These are phyloP conservation scores for Nicotiana undulata DNA, from an alignment of 257 asterid genomes.

Conservation along the genomic window DNA sequence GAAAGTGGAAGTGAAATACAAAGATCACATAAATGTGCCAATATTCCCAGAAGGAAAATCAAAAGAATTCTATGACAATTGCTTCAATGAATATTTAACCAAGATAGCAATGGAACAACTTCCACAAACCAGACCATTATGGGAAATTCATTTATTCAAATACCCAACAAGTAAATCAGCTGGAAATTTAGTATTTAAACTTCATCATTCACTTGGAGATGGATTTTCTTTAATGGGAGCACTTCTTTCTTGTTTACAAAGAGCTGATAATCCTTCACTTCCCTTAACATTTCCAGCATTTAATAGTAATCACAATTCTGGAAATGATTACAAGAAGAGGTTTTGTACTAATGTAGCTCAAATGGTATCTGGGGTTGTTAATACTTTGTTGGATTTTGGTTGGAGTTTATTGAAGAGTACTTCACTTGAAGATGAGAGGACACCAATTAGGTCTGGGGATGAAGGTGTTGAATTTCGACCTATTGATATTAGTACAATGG, in stretches of 20 bases:
- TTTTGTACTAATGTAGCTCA: slow-evolving; percentile 2
- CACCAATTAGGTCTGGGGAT: slow-evolving; percentile 25
- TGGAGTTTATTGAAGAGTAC: slow-evolving; percentile 36
- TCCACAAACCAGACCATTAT: slow-evolving; percentile 29
- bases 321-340: background rate
- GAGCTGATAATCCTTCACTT: slow-evolving; percentile 31
- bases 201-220: slow-evolving; percentile 41
- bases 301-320: background rate
- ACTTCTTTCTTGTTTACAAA: slow-evolving; percentile 34
- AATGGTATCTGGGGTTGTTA: slow-evolving; percentile 11
- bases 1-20: slow-evolving; percentile 22
- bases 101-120: slow-evolving; percentile 22
- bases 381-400: slow-evolving; percentile 22
- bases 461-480: slow-evolving; percentile 32
- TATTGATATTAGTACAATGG: slow-evolving; percentile 22
- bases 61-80: slow-evolving; percentile 27
- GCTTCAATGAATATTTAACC: slow-evolving; percentile 28
- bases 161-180: slow-evolving; percentile 35
- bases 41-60: slow-evolving; percentile 18
- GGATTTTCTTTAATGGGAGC: slow-evolving; percentile 42
- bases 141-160: slow-evolving; percentile 34
- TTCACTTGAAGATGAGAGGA: slow-evolving; percentile 25
- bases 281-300: slow-evolving; percentile 28
- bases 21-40: slow-evolving; percentile 25
- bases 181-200: slow-evolving; percentile 27